Evolutionary conservation across 2,329 filamentous ascomycete species (phyloP), one percentile per base, ranked within the genome.

Genomic region (Colletotrichum gloeosporioides): DNA sequence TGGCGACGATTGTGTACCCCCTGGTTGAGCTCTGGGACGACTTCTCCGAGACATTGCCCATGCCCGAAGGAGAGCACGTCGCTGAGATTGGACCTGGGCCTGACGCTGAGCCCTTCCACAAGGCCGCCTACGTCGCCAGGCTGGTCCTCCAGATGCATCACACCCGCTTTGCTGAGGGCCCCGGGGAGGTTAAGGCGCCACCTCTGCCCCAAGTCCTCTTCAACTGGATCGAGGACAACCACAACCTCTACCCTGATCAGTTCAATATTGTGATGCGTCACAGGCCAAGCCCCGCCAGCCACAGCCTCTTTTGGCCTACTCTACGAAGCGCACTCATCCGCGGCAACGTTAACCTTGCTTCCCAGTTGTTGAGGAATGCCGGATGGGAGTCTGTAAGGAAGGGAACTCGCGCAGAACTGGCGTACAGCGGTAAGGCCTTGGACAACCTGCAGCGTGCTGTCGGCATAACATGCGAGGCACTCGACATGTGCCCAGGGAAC

Each of bases 291-390:
- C 95, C 96, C 27, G 94, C 95, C 3, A 92, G 92, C 59, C 95
- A 97, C 80, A 87, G 89, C 31, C 88, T 94, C 44, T 99, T 95
- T 85, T 99, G 96, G 96, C 95, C 96, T 81, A 92, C 92, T 2
- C 87, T 98, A n/a, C 94, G 93, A 79, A 91, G 92, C 71, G 89
- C 92, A 16, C 88, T 96, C 27, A 87, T 98, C 31, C 94, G 96
- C 63, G 96, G 96, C 57, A 93, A 94, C 74, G 90, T 98, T 59
- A 80, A 84, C 16, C 91, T 92, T 57, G 93, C 93, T 2, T 88
- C 93, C n/a, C 87, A 90, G 63, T 85, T 98, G 32, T 88, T 99
- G 64, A 90, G 89, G 73, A 90, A 92, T 69, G 95, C 95, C 13
- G 95, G 95, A 36, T 98, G 97, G 90, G 93, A 93, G 78, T 88